These are phyloP conservation scores for Pichia sp. DNA, from an alignment of 1,139 yeast genomes.

Conservation along the genomic window DNA sequence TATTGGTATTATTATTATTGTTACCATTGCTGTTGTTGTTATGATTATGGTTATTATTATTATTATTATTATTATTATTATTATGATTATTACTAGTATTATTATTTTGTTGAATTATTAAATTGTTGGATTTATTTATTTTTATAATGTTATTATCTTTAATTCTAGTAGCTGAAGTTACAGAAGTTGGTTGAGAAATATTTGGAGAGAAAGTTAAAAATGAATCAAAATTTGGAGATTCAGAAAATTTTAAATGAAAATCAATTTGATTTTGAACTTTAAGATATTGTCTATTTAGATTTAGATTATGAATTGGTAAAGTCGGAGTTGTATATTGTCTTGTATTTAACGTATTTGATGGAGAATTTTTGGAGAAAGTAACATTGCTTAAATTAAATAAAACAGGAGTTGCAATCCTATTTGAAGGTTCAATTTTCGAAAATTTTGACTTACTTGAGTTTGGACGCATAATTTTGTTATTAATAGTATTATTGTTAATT, in stretches of 20 bases:
- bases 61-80: neutral
- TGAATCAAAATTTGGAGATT: conserved; percentile 10
- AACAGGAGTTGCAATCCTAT: neutral
- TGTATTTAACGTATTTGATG: neutral
- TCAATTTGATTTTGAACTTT: neutral
- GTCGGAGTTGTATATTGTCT: conserved; percentile 6
- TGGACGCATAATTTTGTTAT: no score
- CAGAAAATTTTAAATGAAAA: conserved; percentile 1
- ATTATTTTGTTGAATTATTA: neutral
- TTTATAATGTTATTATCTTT: conserved; percentile 1
- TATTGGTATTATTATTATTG: neutral
- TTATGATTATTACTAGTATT: neutral
- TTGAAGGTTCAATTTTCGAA: neutral
- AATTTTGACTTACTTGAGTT: no score
- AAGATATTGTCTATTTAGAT: neutral
- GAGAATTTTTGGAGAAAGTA: neutral
- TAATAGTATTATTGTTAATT: no score
- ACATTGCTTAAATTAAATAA: neutral
- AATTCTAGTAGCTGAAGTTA: neutral
- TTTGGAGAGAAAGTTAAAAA: conserved; percentile 12
- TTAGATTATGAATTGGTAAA: conserved; percentile 4
- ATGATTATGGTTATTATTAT: neutral
- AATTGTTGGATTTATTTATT: neutral
- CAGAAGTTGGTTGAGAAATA: conserved; percentile 2
- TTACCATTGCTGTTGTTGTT: neutral